A percentile compares a stretch with the other conserved stretches of the same genome.
These are phyloP conservation scores for Boletus pseudo-olivaceus DNA, from an alignment of 768 basidiomycete species.

Conservation along the genomic window DNA sequence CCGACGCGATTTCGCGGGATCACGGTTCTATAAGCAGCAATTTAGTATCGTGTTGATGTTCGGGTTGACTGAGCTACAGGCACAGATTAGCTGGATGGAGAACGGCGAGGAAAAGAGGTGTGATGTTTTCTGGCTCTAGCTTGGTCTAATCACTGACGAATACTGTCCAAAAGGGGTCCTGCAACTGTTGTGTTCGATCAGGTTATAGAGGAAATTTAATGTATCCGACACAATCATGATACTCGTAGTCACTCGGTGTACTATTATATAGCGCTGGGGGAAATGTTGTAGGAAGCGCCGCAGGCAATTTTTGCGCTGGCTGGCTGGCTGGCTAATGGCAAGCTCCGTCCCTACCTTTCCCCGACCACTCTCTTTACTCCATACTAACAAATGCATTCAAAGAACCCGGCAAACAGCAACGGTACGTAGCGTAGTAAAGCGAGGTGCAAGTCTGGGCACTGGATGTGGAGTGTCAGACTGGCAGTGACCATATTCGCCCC, in stretches of 20 bases:
- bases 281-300: no score
- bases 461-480: conserved; percentile 20
- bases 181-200: conserved; percentile 33
- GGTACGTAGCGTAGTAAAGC: no score
- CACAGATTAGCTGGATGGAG: conserved; percentile 45
- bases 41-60: conserved; percentile 42
- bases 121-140: background rate
- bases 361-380: background rate
- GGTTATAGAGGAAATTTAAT: conserved; percentile 28
- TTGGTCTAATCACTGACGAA: background rate
- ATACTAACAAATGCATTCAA: conserved; percentile 57
- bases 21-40: conserved; percentile 29
- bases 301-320: no score
- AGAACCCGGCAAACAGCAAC: conserved; percentile 94
- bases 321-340: no score
- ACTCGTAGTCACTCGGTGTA: no score
- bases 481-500: no score
- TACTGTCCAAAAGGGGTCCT: conserved; percentile 25
- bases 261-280: no score
- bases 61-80: conserved; percentile 46
- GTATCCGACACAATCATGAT: background rate
- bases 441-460: conserved; percentile 28
- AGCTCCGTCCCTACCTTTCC: conserved; percentile 26
- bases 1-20: conserved; percentile 25
- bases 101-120: conserved; percentile 26